Base-by-base conservation (phyloP, 2,329 filamentous ascomycete genomes). In the Pseudonectria foliicola region DNA sequence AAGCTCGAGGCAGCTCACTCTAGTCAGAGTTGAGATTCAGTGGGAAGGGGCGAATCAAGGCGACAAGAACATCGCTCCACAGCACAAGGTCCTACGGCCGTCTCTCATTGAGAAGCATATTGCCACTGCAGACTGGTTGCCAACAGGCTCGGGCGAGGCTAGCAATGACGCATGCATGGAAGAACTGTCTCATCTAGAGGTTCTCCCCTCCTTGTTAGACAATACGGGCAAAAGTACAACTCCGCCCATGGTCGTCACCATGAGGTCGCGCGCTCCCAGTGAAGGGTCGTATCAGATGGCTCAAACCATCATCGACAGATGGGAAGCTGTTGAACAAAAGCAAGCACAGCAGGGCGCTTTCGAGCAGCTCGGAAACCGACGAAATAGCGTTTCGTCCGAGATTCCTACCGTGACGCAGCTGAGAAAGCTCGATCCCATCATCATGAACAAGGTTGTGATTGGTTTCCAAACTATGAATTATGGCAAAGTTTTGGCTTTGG, bases 241-340 rank as follows among this genome's bases (percentile, higher is more conserved):
- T 34, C 66, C 73, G 25, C 76, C 80, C 1, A 75, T 81, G 25
- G 69, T 95, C 13, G 57, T 95, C 24, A 80, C 82, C 1, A 73
- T 89, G 21, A 86, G 87, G 40, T 83, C 82, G 8, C 54, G 73
- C 73, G 50, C 59, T 72, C 34, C 71, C 70, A 35, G 60, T 61
- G 43, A 64, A 67, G 36, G 68, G 65, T 45, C 80, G 21, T 79
- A 74, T 27, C 77, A 80, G 44, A 76, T 80, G 23, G 66, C 76
- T 0, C 77, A 83, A 47, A 94, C 81, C 46, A 74, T 89, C 27
- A 70, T 96, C 42, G 80, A 87, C 43, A 75, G 83, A 42, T 96
- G 90, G 90, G 82, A 92, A 47, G 64, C 94, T 11, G 57, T 90
- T 8, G 77, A 84, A 23, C 70, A 76, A 31, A 62, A 72, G n/a